phyloP scores from a whole-genome alignment of 768 basidiomycete species.

The Mycena sanguinolenta region DNA sequence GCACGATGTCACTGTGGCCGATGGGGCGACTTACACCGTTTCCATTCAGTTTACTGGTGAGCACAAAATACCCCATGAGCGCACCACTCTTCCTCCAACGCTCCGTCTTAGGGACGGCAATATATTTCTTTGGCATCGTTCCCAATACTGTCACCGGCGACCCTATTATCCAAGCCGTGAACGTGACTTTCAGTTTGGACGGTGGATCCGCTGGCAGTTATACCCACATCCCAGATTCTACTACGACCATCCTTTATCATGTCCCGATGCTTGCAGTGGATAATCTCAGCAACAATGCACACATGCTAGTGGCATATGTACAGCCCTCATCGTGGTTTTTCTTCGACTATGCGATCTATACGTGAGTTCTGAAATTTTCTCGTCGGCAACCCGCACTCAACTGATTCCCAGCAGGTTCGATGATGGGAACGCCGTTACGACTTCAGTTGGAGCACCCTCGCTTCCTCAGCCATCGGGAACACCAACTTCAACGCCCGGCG shows the following conservation, averaged over 20 bases:
- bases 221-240: not conserved
- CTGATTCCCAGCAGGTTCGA: no score
- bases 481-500: no score
- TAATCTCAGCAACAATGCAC: not conserved
- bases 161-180: not conserved
- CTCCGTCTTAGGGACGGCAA: not conserved
- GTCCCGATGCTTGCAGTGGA: not conserved
- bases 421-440: no score
- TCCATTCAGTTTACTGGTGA: no score
- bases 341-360: not conserved
- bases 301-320: not conserved
- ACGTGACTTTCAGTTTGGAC: not conserved
- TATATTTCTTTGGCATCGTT: constrained; percentile 7
- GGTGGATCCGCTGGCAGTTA: not conserved
- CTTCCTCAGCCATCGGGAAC: no score
- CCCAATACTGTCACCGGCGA: not conserved
- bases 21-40: no score
- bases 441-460: no score
- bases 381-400: no score
- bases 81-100: no score
- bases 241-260: not conserved
- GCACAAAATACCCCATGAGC: no score
- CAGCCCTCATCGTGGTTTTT: not conserved
- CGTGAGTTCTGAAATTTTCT: not conserved
- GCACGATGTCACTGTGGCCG: no score